Evolutionary conservation across 805 yeast genomes (phyloP).

Genomic region (Cyberlindnera suaveolens): DNA sequence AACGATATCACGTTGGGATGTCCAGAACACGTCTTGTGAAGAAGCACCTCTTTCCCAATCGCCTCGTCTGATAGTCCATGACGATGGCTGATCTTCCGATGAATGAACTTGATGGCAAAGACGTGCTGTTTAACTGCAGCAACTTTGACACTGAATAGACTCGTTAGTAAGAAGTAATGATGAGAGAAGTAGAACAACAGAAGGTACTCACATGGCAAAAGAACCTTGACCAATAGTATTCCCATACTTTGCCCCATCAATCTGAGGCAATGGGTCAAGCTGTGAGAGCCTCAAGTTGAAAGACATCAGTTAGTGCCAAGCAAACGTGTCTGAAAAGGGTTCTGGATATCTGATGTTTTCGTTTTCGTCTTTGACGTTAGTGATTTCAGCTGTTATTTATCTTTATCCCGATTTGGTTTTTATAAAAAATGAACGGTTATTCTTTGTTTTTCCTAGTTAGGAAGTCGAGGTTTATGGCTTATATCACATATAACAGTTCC

Average conservation of each 20-base stretch:
- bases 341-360: background rate
- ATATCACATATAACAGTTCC: background rate
- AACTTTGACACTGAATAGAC: conserved; percentile 36
- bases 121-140: conserved; percentile 35
- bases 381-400: conserved; percentile 6
- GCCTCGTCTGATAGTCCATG: conserved; percentile 33
- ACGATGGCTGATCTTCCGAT: conserved; percentile 31
- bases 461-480: conserved; percentile 1
- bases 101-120: conserved; percentile 56
- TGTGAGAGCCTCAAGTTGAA: conserved; percentile 35
- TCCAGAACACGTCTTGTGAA: conserved; percentile 52
- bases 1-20: conserved; percentile 58
- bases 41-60: conserved; percentile 46
- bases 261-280: conserved; percentile 40
- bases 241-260: conserved; percentile 41
- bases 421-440: background rate
- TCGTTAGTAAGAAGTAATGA: background rate
- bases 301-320: conserved; percentile 7
- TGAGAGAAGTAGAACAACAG: background rate
- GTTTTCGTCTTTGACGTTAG: background rate
- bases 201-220: conserved; percentile 45
- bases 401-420: conserved; percentile 5
- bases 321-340: background rate
- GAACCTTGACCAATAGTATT: conserved; percentile 62
- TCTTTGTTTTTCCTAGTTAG: background rate